Percentiles rank a stretch among this genome's conserved stretches.
Evolutionary conservation across 495 filamentous ascomycete species (phyloP).

Genomic region (Daldinia grandis): DNA sequence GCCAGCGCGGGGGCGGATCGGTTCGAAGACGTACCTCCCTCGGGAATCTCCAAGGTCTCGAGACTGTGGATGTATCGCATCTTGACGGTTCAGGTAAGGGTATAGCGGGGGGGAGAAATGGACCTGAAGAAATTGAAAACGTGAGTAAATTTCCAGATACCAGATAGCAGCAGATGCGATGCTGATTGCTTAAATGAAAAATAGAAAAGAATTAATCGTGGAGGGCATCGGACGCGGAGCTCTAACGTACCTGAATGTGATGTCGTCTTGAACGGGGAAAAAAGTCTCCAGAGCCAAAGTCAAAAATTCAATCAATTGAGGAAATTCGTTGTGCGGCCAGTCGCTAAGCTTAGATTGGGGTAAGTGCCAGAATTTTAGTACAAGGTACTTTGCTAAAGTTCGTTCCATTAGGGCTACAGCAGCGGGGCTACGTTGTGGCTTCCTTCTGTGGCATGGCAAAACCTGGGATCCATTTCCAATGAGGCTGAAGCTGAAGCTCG

Average conservation of each 20-base stretch:
- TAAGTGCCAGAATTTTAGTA: slow-evolving; percentile 2
- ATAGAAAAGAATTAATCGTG: not conserved
- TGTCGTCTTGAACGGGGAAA: slow-evolving; percentile 35
- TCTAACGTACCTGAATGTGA: slow-evolving; percentile 47
- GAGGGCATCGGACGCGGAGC: slow-evolving; percentile 3
- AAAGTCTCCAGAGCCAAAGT: slow-evolving; percentile 41
- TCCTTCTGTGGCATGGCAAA: no score
- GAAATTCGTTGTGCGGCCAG: slow-evolving; percentile 48
- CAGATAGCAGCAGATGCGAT: not conserved
- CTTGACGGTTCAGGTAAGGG: slow-evolving; percentile 62
- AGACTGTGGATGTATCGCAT: slow-evolving; percentile 99
- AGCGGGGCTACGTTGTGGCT: not conserved
- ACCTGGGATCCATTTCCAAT: no score
- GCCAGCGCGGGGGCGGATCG: slow-evolving; percentile 10
- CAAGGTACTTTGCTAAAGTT: slow-evolving; percentile 27
- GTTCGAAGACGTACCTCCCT: slow-evolving; percentile 80
- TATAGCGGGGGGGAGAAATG: slow-evolving; percentile 43
- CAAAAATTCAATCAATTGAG: slow-evolving; percentile 45
- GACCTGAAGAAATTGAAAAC: slow-evolving; percentile 26
- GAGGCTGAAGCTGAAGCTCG: slow-evolving; percentile 37
- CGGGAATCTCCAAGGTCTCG: slow-evolving; percentile 92
- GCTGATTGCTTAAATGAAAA: slow-evolving; percentile 6
- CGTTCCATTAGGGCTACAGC: slow-evolving; percentile 30
- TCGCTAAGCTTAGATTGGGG: slow-evolving; percentile 46
- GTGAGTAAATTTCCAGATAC: slow-evolving; percentile 29